These are phyloP conservation scores for Podaxis carcinomalis DNA, from an alignment of 768 basidiomycete species.

Conservation along the genomic window DNA sequence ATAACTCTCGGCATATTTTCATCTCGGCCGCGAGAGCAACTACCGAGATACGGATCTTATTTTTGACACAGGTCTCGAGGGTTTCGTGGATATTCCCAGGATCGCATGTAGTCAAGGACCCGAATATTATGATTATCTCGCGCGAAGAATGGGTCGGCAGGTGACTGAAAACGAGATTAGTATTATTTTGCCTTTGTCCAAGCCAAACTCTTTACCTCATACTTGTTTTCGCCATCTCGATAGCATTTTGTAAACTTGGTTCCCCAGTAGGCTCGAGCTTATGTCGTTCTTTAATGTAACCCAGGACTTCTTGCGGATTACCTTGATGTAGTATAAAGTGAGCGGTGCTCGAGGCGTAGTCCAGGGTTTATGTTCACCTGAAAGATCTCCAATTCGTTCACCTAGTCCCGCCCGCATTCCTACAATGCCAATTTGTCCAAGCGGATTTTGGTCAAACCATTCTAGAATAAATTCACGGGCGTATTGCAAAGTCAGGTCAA, in stretches of 20 bases:
- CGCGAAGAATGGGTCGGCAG: slow-evolving; percentile 96
- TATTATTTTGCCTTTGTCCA: background rate
- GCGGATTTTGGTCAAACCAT: slow-evolving; percentile 99
- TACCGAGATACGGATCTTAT: slow-evolving; percentile 86
- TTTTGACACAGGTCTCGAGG: slow-evolving; percentile 76
- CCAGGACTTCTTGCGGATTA: slow-evolving; percentile 95
- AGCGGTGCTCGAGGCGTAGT: background rate
- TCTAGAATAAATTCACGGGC: slow-evolving; percentile 88
- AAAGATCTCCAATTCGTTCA: slow-evolving; percentile 88
- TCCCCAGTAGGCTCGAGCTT: slow-evolving; percentile 89
- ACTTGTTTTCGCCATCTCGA: slow-evolving; percentile 93
- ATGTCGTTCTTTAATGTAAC: slow-evolving; percentile 76
- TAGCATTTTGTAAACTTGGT: slow-evolving; percentile 93
- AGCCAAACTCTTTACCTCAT: slow-evolving; percentile 62
- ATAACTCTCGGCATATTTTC: slow-evolving; percentile 93
- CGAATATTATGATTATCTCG: slow-evolving; percentile 91
- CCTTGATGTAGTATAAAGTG: background rate
- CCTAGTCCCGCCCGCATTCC: slow-evolving; percentile 90
- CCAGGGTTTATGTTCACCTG: slow-evolving; percentile 49
- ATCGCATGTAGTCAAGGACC: slow-evolving; percentile 94
- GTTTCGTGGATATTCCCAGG: slow-evolving; percentile 96
- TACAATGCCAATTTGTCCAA: slow-evolving; percentile 94
- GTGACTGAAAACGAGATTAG: slow-evolving; percentile 51
- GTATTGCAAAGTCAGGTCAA: slow-evolving; percentile 87
- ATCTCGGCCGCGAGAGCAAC: slow-evolving; percentile 97